Conservation (phyloP, 1,284 basidiomycete species). For the Cutaneotrichosporon cutaneum region DNA sequence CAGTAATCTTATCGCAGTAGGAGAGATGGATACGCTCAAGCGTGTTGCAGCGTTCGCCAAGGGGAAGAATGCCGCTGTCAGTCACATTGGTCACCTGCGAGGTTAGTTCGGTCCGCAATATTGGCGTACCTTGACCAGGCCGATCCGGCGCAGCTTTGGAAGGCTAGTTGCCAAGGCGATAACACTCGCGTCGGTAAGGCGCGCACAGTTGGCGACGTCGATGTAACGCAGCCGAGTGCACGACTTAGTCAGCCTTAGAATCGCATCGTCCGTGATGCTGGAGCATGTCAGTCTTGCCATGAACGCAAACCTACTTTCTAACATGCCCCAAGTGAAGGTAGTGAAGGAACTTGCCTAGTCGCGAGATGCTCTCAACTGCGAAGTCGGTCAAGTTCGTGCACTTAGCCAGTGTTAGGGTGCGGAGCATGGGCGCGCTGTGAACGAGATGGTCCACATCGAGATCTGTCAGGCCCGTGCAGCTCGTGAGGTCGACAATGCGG, state of each 20-base stretch:
- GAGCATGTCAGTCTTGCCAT: constrained; percentile 23
- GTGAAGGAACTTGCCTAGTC: constrained; percentile 86
- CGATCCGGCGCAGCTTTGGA: constrained; percentile 89
- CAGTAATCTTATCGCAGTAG: constrained; percentile 93
- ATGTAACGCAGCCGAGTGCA: constrained; percentile 95
- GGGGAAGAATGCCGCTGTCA: constrained; percentile 84
- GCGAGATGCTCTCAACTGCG: constrained; percentile 78
- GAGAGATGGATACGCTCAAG: constrained; percentile 95
- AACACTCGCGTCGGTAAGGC: constrained; percentile 89
- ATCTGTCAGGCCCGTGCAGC: constrained; percentile 78
- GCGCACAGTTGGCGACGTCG: constrained; percentile 89
- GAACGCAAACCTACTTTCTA: constrained; percentile 53
- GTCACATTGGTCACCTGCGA: constrained; percentile 80
- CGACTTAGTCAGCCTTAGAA: constrained; percentile 75
- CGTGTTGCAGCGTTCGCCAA: constrained; percentile 70
- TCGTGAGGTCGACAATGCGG: constrained; percentile 85
- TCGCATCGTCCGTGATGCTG: constrained; percentile 85
- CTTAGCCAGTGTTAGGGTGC: constrained; percentile 90
- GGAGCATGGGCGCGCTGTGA: constrained; percentile 80
- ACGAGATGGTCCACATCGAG: constrained; percentile 87
- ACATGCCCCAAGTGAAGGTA: constrained; percentile 95
- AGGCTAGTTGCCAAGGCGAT: constrained; percentile 79
- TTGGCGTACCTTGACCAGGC: constrained; percentile 78
- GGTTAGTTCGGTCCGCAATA: background rate
- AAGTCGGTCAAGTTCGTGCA: constrained; percentile 82